phyloP scores from a whole-genome alignment of 108 stramenopile genomes.

The Nannochloropsis oceanica region DNA sequence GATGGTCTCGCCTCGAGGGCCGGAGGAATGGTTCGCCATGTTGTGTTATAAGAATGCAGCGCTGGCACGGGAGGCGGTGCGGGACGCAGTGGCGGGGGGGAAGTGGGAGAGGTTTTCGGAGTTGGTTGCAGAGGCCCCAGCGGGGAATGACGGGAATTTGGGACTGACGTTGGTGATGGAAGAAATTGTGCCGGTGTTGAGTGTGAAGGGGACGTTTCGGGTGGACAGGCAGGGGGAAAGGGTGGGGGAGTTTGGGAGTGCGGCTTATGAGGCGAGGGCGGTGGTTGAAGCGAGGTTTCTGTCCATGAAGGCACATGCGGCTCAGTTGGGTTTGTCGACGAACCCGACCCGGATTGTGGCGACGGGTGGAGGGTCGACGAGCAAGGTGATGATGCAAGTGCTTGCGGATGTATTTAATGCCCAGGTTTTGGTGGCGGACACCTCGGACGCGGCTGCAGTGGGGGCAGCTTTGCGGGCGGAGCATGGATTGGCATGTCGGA shows the following conservation, averaged over 20 bases:
- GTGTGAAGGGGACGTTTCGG: neutral
- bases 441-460: conserved; percentile 20
- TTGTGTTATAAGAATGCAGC: conserved; percentile 36
- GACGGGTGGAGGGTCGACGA: conserved; percentile 22
- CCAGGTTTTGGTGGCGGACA: conserved; percentile 5
- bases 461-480: conserved; percentile 23
- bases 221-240: neutral
- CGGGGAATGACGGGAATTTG: conserved; percentile 18
- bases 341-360: conserved; percentile 12
- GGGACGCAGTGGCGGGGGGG: conserved; percentile 5
- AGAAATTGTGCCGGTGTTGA: conserved; percentile 21
- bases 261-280: conserved; percentile 13
- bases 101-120: conserved; percentile 15
- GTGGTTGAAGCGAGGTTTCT: conserved; percentile 32
- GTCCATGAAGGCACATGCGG: conserved; percentile 24
- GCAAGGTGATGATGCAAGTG: conserved; percentile 21
- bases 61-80: conserved; percentile 6
- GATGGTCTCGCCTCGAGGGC: conserved; percentile 12
- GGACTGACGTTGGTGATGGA: conserved; percentile 21
- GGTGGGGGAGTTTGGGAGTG: neutral
- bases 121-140: neutral
- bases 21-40: conserved; percentile 18
- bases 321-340: conserved; percentile 13
- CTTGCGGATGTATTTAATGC: conserved; percentile 19
- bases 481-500: conserved; percentile 4